phyloP scores from a whole-genome alignment of 2,329 filamentous ascomycete species.

The Colletotrichum siamense region DNA sequence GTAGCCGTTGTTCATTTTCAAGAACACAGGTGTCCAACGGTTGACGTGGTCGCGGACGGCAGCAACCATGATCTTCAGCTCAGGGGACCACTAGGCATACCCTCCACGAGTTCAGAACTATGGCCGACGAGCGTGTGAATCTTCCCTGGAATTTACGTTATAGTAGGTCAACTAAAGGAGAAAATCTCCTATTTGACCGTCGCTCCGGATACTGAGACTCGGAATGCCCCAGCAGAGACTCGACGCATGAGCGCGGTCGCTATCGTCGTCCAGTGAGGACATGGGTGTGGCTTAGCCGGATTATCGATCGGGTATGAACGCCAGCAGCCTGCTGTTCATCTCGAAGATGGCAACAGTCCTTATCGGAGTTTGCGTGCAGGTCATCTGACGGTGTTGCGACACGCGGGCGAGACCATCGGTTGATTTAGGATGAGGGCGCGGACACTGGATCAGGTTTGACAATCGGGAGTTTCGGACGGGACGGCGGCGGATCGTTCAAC shows the following conservation, averaged over 20 bases:
- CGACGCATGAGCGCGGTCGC: no score
- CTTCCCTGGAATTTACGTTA: no score
- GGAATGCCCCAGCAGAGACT: no score
- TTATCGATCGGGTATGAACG: not conserved
- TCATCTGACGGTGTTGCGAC: not conserved
- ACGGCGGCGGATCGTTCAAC: accelerated
- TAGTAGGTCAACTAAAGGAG: no score
- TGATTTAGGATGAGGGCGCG: not conserved
- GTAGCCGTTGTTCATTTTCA: not conserved
- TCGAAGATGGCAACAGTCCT: not conserved
- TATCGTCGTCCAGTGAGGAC: not conserved
- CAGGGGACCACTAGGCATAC: no score
- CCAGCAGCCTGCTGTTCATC: not conserved
- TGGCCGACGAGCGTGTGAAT: no score
- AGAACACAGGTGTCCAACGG: not conserved
- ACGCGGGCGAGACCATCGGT: not conserved
- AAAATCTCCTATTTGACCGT: no score
- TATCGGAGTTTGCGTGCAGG: not conserved
- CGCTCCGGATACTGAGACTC: no score
- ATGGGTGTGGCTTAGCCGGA: not conserved
- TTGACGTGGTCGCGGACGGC: not conserved
- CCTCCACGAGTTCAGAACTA: no score
- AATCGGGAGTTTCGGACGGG: accelerated
- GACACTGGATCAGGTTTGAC: not conserved
- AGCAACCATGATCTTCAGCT: not conserved